These are phyloP conservation scores for Claviceps quebecensis DNA, from an alignment of 2,329 filamentous ascomycete genomes.

Conservation along the genomic window DNA sequence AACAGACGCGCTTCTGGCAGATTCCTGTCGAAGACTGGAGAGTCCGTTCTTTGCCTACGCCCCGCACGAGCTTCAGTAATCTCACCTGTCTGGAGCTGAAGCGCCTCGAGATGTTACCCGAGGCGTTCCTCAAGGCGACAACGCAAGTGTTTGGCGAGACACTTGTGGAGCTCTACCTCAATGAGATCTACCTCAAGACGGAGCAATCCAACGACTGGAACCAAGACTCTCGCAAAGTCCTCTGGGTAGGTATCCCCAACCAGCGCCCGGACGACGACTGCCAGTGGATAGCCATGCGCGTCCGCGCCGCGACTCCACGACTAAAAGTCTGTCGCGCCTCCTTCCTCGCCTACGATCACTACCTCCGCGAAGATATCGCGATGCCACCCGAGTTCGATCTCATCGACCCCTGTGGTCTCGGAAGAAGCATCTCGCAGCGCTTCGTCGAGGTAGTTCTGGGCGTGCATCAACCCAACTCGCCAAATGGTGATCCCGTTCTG, in stretches of 20 bases:
- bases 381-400: slow-evolving; percentile 22
- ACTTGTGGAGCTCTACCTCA: slow-evolving; percentile 31
- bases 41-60: slow-evolving; percentile 23
- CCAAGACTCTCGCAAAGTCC: slow-evolving; percentile 18
- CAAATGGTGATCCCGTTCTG: slow-evolving; percentile 19
- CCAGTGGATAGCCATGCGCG: slow-evolving; percentile 27
- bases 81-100: slow-evolving; percentile 31
- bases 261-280: slow-evolving; percentile 21
- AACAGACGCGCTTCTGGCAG: slow-evolving; percentile 24
- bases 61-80: slow-evolving; percentile 21
- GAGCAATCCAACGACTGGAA: slow-evolving; percentile 22
- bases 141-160: slow-evolving; percentile 22
- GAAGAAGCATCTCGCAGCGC: slow-evolving; percentile 27
- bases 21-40: slow-evolving; percentile 25
- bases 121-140: slow-evolving; percentile 20
- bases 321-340: slow-evolving; percentile 30
- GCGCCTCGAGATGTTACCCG: slow-evolving; percentile 24
- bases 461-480: slow-evolving; percentile 21
- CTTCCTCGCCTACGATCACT: slow-evolving; percentile 29
- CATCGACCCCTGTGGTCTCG: slow-evolving; percentile 26
- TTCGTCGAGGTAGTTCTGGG: slow-evolving; percentile 32
- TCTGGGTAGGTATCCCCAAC: slow-evolving; percentile 34
- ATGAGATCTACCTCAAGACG: slow-evolving; percentile 30
- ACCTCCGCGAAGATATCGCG: slow-evolving; percentile 19
- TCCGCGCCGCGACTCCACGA: slow-evolving; percentile 22